phyloP scores from a whole-genome alignment of 768 basidiomycete species.

The Phlegmacium glaucopus region DNA sequence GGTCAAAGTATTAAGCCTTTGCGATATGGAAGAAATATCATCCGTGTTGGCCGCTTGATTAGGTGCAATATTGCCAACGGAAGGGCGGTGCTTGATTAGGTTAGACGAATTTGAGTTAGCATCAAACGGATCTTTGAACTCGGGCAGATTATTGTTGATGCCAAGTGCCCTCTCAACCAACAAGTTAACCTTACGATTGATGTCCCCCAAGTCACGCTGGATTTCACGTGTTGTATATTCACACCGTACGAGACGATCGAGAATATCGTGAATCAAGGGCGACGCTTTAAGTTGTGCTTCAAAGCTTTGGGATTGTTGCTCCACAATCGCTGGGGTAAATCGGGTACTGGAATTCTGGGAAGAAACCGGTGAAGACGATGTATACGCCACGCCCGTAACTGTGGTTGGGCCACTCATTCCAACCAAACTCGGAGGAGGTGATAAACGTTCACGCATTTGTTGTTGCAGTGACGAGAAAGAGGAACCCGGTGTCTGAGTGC shows the following conservation, averaged over 20 bases:
- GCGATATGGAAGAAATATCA: slow-evolving; percentile 73
- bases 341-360: slow-evolving; percentile 75
- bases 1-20: slow-evolving; percentile 74
- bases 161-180: slow-evolving; percentile 66
- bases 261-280: slow-evolving; percentile 70
- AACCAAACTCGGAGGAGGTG: slow-evolving; percentile 8
- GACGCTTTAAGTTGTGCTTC: slow-evolving; percentile 76
- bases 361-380: slow-evolving; percentile 74
- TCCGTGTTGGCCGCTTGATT: slow-evolving; percentile 66
- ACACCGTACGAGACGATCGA: slow-evolving; percentile 70
- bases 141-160: slow-evolving; percentile 42
- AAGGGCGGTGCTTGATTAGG: slow-evolving; percentile 48
- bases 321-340: slow-evolving; percentile 41
- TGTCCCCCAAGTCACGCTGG: slow-evolving; percentile 67
- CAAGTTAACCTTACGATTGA: slow-evolving; percentile 75
- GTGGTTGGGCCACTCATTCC: slow-evolving; percentile 4
- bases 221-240: slow-evolving; percentile 71
- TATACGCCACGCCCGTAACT: slow-evolving; percentile 36
- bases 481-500: slow-evolving; percentile 21
- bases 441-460: slow-evolving; percentile 11
- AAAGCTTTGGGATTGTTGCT: slow-evolving; percentile 48
- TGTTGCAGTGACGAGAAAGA: slow-evolving; percentile 14
- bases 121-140: slow-evolving; percentile 83
- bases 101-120: slow-evolving; percentile 36
- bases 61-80: slow-evolving; percentile 66